Evolutionary conservation across 768 basidiomycete species (phyloP).

Genomic region (Leccinum olivaceopallidum): DNA sequence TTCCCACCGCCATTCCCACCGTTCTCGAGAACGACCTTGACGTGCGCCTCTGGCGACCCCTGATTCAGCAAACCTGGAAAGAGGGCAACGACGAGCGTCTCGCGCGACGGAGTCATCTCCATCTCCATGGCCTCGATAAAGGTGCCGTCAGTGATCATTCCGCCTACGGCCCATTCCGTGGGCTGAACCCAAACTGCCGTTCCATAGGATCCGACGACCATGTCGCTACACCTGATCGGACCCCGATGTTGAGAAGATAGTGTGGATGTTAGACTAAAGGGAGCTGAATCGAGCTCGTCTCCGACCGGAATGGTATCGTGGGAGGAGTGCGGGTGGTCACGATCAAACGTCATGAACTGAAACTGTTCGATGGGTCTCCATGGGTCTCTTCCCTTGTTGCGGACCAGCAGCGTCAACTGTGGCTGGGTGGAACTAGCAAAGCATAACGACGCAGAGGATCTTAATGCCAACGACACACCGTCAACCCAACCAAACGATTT

Average conservation of each 20-base stretch:
- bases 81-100: conserved; percentile 47
- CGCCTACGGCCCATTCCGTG: conserved; percentile 41
- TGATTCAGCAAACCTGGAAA: conserved; percentile 45
- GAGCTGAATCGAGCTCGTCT: conserved; percentile 41
- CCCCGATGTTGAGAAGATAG: conserved; percentile 44
- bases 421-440: conserved; percentile 2
- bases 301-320: conserved; percentile 19
- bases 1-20: conserved; percentile 1
- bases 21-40: conserved; percentile 37
- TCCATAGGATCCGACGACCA: conserved; percentile 54
- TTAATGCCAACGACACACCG: conserved; percentile 44
- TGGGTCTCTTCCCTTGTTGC: conserved; percentile 59
- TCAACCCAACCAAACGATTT: conserved; percentile 72
- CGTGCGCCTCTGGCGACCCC: conserved; percentile 21
- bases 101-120: conserved; percentile 26
- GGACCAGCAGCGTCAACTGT: conserved; percentile 52
- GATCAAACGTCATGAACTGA: conserved; percentile 48
- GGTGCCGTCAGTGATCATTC: conserved; percentile 34
- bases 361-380: conserved; percentile 53
- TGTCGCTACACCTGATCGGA: conserved; percentile 51
- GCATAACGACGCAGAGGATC: not conserved
- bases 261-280: conserved; percentile 43
- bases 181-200: conserved; percentile 69
- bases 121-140: conserved; percentile 16
- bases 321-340: not conserved